These are phyloP conservation scores for Aquilaria malaccensis DNA, from an alignment of 345 rosid species.

Conservation along the genomic window DNA sequence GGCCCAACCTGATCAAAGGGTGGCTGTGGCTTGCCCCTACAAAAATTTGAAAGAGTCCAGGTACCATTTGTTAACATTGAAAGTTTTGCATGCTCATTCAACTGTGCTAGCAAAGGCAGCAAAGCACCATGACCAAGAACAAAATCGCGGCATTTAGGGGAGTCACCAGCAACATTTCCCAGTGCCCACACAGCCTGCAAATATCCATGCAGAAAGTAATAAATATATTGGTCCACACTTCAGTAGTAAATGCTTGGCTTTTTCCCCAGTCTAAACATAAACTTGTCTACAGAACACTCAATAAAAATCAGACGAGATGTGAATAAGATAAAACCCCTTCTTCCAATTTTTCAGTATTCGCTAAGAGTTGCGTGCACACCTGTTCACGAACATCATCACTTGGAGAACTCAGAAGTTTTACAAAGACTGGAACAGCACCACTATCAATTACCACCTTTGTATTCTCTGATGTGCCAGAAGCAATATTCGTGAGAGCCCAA, in stretches of 20 bases:
- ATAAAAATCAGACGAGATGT: neutral
- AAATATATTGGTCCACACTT: too few species aligned
- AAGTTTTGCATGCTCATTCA: conserved; percentile 60
- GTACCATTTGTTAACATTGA: conserved; percentile 72
- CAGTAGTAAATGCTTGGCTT: too few species aligned
- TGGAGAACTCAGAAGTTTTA: conserved; percentile 55
- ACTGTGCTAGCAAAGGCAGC: conserved; percentile 53
- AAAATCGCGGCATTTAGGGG: conserved; percentile 63
- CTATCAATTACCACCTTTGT: conserved; percentile 64
- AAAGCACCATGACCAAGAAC: conserved; percentile 53
- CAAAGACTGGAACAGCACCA: conserved; percentile 67
- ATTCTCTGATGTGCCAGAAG: conserved; percentile 79
- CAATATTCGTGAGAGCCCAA: conserved; percentile 82
- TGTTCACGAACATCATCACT: conserved; percentile 78
- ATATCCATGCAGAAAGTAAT: too few species aligned
- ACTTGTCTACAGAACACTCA: too few species aligned
- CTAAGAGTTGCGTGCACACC: conserved; percentile 20
- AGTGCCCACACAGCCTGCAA: conserved; percentile 74
- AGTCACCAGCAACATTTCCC: conserved; percentile 82
- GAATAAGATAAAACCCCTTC: too few species aligned
- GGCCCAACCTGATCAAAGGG: conserved; percentile 51
- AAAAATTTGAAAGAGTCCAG: conserved; percentile 75
- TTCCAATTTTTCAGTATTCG: too few species aligned
- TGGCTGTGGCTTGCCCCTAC: conserved; percentile 74
- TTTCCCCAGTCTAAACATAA: too few species aligned